Conservation (phyloP, 1,284 basidiomycete species). For the Caloboletus firmus region DNA sequence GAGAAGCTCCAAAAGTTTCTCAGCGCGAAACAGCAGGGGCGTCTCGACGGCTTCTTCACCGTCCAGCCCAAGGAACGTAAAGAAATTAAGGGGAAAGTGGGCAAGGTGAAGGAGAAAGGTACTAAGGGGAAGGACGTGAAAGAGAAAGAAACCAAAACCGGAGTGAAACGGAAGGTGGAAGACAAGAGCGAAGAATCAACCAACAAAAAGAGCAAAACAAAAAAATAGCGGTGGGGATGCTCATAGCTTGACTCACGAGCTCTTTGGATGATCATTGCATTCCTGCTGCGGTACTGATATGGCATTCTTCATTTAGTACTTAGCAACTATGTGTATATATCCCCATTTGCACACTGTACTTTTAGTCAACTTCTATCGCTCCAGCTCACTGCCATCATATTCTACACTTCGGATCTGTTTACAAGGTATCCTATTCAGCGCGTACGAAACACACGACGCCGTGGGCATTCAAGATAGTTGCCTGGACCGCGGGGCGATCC, state of each 20-base stretch:
- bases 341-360: conserved; percentile 19
- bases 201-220: conserved; percentile 36
- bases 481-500: neutral
- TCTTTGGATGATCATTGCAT: neutral
- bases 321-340: too few species aligned
- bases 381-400: neutral
- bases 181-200: conserved; percentile 32
- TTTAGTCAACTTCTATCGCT: neutral
- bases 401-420: neutral
- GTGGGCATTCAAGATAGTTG: too few species aligned
- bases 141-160: conserved; percentile 36
- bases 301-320: conserved; percentile 2
- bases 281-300: neutral
- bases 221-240: conserved; percentile 21
- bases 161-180: conserved; percentile 64
- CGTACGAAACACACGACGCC: too few species aligned
- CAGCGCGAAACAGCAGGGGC: conserved; percentile 92
- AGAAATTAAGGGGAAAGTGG: conserved; percentile 42
- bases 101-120: conserved; percentile 34
- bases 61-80: conserved; percentile 58
- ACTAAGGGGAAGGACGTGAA: conserved; percentile 32
- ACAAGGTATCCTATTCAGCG: neutral
- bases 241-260: neutral
- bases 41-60: conserved; percentile 94
- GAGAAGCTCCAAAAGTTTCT: conserved; percentile 90